Percentiles rank a stretch among this genome's conserved stretches.
Evolutionary conservation across 2,329 filamentous ascomycete genomes (phyloP).

Genomic region (Keithomyces neogunnii): DNA sequence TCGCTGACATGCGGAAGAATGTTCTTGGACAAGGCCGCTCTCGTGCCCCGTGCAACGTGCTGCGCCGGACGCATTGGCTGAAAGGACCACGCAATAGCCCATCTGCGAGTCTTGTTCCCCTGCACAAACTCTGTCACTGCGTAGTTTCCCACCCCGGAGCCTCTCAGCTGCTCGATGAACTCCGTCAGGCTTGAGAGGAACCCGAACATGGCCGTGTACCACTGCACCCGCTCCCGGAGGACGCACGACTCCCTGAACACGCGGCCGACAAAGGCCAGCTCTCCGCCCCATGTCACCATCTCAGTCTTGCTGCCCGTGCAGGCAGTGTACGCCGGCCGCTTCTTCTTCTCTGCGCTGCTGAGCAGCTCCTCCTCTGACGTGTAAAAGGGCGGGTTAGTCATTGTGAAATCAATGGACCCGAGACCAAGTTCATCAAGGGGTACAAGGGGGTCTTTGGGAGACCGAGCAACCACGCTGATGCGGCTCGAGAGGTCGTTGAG

Average conservation of each 20-base stretch:
- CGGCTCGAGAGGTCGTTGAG: conserved; percentile 56
- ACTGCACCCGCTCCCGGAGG: conserved; percentile 56
- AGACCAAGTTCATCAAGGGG: conserved; percentile 48
- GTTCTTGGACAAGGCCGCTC: conserved; percentile 26
- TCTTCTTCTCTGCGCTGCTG: conserved; percentile 56
- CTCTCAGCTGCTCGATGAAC: conserved; percentile 50
- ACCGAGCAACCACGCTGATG: conserved; percentile 54
- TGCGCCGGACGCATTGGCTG: conserved; percentile 52
- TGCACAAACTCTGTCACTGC: conserved; percentile 75
- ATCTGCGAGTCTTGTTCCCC: conserved; percentile 69
- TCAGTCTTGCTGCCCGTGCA: conserved; percentile 72
- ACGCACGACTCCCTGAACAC: conserved; percentile 62
- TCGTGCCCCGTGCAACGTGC: conserved; percentile 34
- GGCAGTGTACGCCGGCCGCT: conserved; percentile 58
- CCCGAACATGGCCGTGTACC: conserved; percentile 90
- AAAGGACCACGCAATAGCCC: conserved; percentile 89
- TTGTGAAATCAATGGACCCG: conserved; percentile 63
- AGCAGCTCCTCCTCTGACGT: conserved; percentile 61
- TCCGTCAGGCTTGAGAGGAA: conserved; percentile 62
- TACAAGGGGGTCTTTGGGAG: conserved; percentile 47
- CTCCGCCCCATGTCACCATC: conserved; percentile 78
- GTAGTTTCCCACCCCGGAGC: conserved; percentile 60
- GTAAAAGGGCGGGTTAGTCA: conserved; percentile 97
- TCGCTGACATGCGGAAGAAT: conserved; percentile 36
- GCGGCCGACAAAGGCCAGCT: conserved; percentile 62